Conservation (phyloP, 331 rosid species). For the Rhamnella rubrinervis region DNA sequence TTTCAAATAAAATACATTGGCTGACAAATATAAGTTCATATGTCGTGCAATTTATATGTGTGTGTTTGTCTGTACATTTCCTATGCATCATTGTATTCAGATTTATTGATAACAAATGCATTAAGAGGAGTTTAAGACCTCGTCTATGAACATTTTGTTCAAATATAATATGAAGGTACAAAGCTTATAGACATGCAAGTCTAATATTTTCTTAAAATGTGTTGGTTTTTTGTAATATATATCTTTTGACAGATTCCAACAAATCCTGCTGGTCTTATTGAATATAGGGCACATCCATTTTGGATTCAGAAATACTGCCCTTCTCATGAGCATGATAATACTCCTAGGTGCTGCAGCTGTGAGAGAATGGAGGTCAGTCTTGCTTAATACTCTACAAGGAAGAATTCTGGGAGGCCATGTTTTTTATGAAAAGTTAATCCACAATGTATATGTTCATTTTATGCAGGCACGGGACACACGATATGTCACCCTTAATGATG, state of each 20-base stretch:
- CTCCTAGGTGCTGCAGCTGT: conserved; percentile 98
- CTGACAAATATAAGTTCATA: no score
- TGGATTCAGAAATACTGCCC: conserved; percentile 99
- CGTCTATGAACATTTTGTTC: no score
- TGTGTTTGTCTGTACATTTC: no score
- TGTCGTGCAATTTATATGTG: no score
- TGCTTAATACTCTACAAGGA: conserved; percentile 5
- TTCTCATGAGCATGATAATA: conserved; percentile 81
- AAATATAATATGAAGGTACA: neutral
- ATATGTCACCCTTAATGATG: conserved; percentile 74
- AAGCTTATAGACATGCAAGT: neutral
- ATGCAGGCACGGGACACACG: conserved; percentile 70
- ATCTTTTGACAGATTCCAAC: conserved; percentile 94
- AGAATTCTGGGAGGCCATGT: neutral
- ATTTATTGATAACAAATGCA: no score
- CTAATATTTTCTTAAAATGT: neutral
- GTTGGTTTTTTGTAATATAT: conserved; percentile 52
- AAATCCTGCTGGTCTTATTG: conserved; percentile 98
- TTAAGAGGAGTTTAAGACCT: no score
- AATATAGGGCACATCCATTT: conserved; percentile 99
- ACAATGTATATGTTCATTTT: conserved; percentile 23
- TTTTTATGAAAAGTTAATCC: conserved; percentile 20
- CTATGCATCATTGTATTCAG: no score
- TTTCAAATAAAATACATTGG: no score
- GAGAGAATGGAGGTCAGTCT: conserved; percentile 97